These are phyloP conservation scores for Spathaspora sp. DNA, from an alignment of 805 yeast genomes.

Conservation along the genomic window DNA sequence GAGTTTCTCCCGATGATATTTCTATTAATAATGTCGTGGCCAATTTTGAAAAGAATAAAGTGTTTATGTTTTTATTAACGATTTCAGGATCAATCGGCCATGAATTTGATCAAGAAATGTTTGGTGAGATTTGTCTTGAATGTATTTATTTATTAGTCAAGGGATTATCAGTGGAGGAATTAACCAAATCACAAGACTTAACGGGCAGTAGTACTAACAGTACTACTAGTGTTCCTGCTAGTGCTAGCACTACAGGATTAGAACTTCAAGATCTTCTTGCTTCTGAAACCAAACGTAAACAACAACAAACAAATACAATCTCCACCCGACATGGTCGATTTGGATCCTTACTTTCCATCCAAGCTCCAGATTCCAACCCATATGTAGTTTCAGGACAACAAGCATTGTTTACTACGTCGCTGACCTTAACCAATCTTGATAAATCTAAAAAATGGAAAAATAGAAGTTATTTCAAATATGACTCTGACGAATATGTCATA, in stretches of 20 bases:
- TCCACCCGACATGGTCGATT: conserved; percentile 85
- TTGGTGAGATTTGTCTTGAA: conserved; percentile 66
- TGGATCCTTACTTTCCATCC: conserved; percentile 79
- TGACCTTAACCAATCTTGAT: conserved; percentile 64
- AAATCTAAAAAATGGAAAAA: conserved; percentile 62
- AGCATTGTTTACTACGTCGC: conserved; percentile 47
- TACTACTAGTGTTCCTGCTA: too few species aligned
- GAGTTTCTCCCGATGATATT: conserved; percentile 62
- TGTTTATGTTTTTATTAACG: conserved; percentile 68
- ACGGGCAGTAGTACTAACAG: conserved; percentile 2
- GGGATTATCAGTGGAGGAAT: conserved; percentile 44
- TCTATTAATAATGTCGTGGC: conserved; percentile 54
- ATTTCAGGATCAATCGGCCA: conserved; percentile 60
- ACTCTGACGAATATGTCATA: conserved; percentile 34
- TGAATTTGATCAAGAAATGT: conserved; percentile 58
- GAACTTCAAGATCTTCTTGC: conserved; percentile 50
- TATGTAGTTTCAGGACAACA: conserved; percentile 71
- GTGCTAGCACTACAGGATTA: conserved; percentile 30
- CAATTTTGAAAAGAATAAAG: conserved; percentile 66
- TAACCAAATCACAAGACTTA: conserved; percentile 8
- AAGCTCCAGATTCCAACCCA: conserved; percentile 52
- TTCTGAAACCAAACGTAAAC: conserved; percentile 56
- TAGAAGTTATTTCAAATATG: conserved; percentile 33
- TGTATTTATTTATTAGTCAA: conserved; percentile 60
- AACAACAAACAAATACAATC: conserved; percentile 44